phyloP scores from a whole-genome alignment of 208 protist genomes.

The Tetramitus jugosus region DNA sequence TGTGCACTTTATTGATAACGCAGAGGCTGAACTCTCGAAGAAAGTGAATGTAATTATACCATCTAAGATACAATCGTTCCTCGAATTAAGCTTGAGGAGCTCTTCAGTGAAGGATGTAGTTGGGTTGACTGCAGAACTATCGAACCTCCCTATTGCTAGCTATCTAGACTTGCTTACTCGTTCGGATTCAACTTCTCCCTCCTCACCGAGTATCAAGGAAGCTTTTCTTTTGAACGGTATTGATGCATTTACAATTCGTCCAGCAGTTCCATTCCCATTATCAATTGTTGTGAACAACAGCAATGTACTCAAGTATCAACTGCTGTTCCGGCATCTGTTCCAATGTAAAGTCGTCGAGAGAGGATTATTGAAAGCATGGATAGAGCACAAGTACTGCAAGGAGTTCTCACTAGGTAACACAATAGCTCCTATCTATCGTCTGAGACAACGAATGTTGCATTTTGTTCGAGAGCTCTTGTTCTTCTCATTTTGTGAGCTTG shows the following conservation, averaged over 20 bases:
- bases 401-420: constrained; percentile 9
- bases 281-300: constrained; percentile 50
- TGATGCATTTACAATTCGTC: constrained; percentile 39
- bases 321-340: constrained; percentile 61
- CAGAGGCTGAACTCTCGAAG: constrained; percentile 44
- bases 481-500: constrained; percentile 32
- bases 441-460: constrained; percentile 31
- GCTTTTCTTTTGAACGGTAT: not conserved
- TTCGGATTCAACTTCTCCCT: not conserved
- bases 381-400: constrained; percentile 7
- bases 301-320: constrained; percentile 54
- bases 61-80: constrained; percentile 32
- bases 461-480: constrained; percentile 62
- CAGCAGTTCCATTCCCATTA: constrained; percentile 49
- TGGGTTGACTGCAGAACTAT: constrained; percentile 36
- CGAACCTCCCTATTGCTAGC: not conserved
- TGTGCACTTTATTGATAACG: constrained; percentile 53
- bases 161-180: not conserved
- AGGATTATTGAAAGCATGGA: not conserved
- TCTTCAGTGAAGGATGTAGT: constrained; percentile 27
- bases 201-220: not conserved
- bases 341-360: constrained; percentile 44
- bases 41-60: constrained; percentile 23
- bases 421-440: constrained; percentile 15
- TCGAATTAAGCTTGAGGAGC: constrained; percentile 41